Percentiles rank a stretch among this genome's conserved stretches.
These are phyloP conservation scores for Artomyces pyxidatus DNA, from an alignment of 768 basidiomycete species.

Conservation along the genomic window DNA sequence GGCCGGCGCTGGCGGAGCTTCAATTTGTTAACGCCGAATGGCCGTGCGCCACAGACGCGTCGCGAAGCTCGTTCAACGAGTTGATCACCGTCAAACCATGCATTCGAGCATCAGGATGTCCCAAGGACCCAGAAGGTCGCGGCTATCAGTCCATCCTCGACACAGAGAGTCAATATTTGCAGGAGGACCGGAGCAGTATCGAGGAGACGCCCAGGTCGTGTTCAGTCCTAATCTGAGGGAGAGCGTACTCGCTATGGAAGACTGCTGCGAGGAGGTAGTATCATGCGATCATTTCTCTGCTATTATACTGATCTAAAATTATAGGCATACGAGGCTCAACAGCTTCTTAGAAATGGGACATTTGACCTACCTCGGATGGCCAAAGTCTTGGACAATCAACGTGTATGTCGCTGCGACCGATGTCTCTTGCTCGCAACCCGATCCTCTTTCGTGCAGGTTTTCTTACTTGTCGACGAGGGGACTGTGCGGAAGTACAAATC, in stretches of 20 bases:
- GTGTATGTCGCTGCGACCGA: conserved; percentile 38
- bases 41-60: conserved; percentile 21
- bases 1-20: conserved; percentile 5
- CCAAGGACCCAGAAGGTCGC: conserved; percentile 29
- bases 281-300: neutral
- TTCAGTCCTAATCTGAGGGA: conserved; percentile 69
- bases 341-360: conserved; percentile 61
- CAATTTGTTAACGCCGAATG: conserved; percentile 15
- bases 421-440: too few species aligned
- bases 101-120: conserved; percentile 1
- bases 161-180: conserved; percentile 64
- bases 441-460: conserved; percentile 41
- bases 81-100: neutral
- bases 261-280: conserved; percentile 69
- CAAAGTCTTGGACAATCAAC: conserved; percentile 60
- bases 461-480: conserved; percentile 63
- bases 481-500: conserved; percentile 69
- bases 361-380: conserved; percentile 65
- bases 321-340: conserved; percentile 62
- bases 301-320: neutral
- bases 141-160: conserved; percentile 39
- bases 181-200: conserved; percentile 56
- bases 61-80: conserved; percentile 1
- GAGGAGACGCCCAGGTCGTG: conserved; percentile 52
- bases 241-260: conserved; percentile 72